phyloP scores from a whole-genome alignment of 1,139 yeast genomes.

The Pichia sp. region DNA sequence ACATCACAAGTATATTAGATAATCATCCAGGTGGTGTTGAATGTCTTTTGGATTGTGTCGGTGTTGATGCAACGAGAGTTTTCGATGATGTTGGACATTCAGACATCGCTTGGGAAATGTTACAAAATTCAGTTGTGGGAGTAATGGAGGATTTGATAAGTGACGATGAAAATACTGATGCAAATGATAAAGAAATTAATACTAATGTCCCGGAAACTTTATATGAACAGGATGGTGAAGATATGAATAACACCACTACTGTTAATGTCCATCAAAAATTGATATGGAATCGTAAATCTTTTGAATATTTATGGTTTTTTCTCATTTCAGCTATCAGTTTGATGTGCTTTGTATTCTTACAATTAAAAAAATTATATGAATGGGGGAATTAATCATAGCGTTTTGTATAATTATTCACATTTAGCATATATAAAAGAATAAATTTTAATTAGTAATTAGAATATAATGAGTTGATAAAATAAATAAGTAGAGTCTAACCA shows the following conservation, averaged over 20 bases:
- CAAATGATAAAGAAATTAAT: neutral
- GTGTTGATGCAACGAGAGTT: slow-evolving; percentile 55
- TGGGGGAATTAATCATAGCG: neutral
- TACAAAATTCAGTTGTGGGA: slow-evolving; percentile 27
- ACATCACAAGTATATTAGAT: slow-evolving; percentile 43
- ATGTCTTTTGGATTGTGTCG: slow-evolving; percentile 61
- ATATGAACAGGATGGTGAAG: neutral
- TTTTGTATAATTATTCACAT: neutral
- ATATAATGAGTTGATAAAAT: neutral
- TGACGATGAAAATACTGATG: neutral
- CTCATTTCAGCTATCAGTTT: slow-evolving; percentile 23
- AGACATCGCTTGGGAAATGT: slow-evolving; percentile 28
- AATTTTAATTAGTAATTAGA: neutral
- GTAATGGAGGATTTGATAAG: slow-evolving; percentile 8
- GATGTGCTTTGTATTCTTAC: slow-evolving; percentile 23
- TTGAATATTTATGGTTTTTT: slow-evolving; percentile 5
- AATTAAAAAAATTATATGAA: slow-evolving; percentile 26
- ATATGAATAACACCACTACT: neutral
- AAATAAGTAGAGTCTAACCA: slow-evolving; percentile 33
- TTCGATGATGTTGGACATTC: slow-evolving; percentile 33
- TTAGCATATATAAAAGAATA: neutral
- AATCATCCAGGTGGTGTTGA: slow-evolving; percentile 70
- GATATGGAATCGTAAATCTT: slow-evolving; percentile 5
- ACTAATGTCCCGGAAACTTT: neutral
- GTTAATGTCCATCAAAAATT: neutral